Conservation (phyloP, 108 stramenopile genomes). For the Nitzschia palea region DNA sequence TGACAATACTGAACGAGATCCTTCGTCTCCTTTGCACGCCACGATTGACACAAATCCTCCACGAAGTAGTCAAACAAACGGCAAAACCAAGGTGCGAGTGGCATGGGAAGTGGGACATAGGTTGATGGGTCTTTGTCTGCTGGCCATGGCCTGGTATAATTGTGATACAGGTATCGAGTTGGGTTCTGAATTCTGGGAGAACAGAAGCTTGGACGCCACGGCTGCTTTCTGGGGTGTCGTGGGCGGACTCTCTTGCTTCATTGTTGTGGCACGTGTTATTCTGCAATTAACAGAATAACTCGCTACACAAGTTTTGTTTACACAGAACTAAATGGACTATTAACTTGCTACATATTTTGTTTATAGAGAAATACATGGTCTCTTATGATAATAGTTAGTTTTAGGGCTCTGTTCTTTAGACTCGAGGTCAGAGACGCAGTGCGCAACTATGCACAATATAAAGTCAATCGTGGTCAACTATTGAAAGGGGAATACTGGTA, state of each 20-base stretch:
- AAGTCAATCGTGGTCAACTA: too few relatives aligned
- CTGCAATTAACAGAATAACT: not conserved
- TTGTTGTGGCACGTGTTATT: not conserved
- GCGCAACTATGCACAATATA: too few relatives aligned
- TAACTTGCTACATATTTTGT: too few relatives aligned
- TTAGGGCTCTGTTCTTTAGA: too few relatives aligned
- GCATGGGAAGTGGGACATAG: slow-evolving; percentile 31
- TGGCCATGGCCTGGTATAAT: slow-evolving; percentile 35
- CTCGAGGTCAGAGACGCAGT: too few relatives aligned
- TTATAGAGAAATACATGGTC: too few relatives aligned
- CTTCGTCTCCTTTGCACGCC: not conserved
- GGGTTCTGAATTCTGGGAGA: slow-evolving; percentile 12
- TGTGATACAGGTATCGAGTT: slow-evolving; percentile 24
- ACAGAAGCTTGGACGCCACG: slow-evolving; percentile 6
- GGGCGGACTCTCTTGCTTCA: slow-evolving; percentile 13
- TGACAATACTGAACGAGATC: slow-evolving; percentile 8
- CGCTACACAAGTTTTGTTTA: too few relatives aligned
- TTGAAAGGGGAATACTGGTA: too few relatives aligned
- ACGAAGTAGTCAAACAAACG: not conserved
- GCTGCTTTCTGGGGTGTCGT: slow-evolving; percentile 32
- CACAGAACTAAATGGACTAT: too few relatives aligned
- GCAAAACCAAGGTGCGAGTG: slow-evolving; percentile 12
- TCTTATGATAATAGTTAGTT: too few relatives aligned
- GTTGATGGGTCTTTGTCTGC: slow-evolving; percentile 21
- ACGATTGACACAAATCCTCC: not conserved